Base-by-base conservation (phyloP, 23 red algal genomes). In the Gracilaria domingensis region DNA sequence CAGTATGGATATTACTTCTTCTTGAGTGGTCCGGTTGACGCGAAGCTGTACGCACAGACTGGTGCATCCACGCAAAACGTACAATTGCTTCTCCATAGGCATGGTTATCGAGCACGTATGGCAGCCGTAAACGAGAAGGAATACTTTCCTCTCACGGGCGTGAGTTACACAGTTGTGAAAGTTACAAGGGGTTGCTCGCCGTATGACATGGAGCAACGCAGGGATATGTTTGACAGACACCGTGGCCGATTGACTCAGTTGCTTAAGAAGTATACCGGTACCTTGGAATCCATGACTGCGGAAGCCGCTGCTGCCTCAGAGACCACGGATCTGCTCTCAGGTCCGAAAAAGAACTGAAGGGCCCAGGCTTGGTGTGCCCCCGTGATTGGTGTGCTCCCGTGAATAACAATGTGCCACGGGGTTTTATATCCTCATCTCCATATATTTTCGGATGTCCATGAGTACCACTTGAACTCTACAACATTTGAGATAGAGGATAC, bases 1-100 rank as follows among this genome's bases (percentile, higher is more conserved):
- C 12, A 88, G 84, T 88, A 88, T 45, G 84, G 84, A 39, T 88
- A 88, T 37, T 88, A 88, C 44, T 88, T 88, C 55, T 88, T 88
- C 47, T 59, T 88, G 45, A 54, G 64, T 39, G 26, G 49, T 38
- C 62, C 62, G 17, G 84, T 88, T 14, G 84, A 88, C 51, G 84
- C 84, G 26, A 88, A 74, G n/a, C 47, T 88, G 64, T 75, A 88
- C 48, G 84, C 84, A 23, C 84, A 88, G 65, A 88, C 84, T 3
- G 84, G 53, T 33, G 64, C 84, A 59, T 88, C 84, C 23, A 70
- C 84, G 45, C 84, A 88, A 30, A 88, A 74, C 34, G 84, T 88
- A 0, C 66, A 47, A 54, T 53, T 88, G 20, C 55, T 88, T 23
- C 37, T 88, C 21, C 30, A 65, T 9, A 39, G 66, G 8, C 67